Evolutionary conservation across 495 filamentous ascomycete genomes (phyloP), one percentile per base, ranked within the genome.

Genomic region (Chaetomium cochliodes): DNA sequence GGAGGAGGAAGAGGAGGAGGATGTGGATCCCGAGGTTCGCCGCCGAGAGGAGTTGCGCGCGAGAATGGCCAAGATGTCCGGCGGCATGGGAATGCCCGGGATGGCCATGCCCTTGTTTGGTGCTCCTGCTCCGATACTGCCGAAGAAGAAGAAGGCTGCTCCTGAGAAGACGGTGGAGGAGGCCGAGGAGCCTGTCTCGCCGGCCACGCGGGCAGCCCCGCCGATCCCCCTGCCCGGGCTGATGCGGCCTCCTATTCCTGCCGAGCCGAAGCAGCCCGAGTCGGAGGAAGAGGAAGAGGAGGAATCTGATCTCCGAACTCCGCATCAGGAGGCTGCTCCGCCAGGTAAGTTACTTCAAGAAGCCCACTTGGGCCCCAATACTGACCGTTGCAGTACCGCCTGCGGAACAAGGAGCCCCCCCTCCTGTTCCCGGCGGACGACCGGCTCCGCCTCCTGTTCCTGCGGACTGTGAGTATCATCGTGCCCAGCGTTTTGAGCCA

Each of bases 21-120:
- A 97, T n/a, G 78, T 96, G 53, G 94, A 98, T 65, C 92, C 92
- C 0, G 94, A 98, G 73, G 80, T 92, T 42, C 88, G 85, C 64
- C 89, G 93, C 64, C 88, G 88, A 74, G 87, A 96, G 78, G 94
- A 96, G 69, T 80, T 98, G 59, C 87, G 96, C 49, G 92, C 92
- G 58, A 86, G 94, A 65, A 98, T 98, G 91, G 93, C 93, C 26
- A 97, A 96, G 77, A 96, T 98, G 90, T 94, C 92, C 67, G 94
- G 96, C 65, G 94, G 94, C 18, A 97, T 97, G 92, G 92, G 93
- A 18, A 93, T 97, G 88, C 87, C 91, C 74, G 92, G 93, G 53
- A 93, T 97, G 84, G 91, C 91, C 13, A 84, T 88, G 30, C 89
- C 92, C 30, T 88, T 90, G 57, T 87, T 94, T 73, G 84, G 75